phyloP scores from a whole-genome alignment of 169 alveolate genomes.

The Eimeria brunetti region DNA sequence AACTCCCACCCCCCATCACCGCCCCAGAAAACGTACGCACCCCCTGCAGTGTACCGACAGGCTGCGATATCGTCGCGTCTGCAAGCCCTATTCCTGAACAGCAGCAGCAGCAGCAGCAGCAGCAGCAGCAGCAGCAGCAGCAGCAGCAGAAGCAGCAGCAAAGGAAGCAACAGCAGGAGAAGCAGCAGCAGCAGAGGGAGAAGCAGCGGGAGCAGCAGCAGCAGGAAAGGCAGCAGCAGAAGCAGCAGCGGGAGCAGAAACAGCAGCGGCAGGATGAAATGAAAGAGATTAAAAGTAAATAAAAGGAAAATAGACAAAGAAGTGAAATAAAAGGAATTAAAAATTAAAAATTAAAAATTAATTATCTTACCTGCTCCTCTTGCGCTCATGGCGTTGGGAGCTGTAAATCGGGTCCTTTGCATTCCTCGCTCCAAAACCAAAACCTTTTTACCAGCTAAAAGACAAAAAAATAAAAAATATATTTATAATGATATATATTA shows the following conservation, averaged over 20 bases:
- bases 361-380: slow-evolving; percentile 83
- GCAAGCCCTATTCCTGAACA: slow-evolving; percentile 83
- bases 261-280: no score
- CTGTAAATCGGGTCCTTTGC: slow-evolving; percentile 72
- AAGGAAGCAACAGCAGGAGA: no score
- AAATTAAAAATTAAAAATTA: background rate
- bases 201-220: no score
- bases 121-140: background rate
- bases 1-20: slow-evolving; percentile 87
- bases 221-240: no score
- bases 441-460: slow-evolving; percentile 63
- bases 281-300: no score
- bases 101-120: background rate
- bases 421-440: slow-evolving; percentile 86
- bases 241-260: no score
- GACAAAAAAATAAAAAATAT: background rate
- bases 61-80: slow-evolving; percentile 83
- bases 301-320: no score
- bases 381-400: slow-evolving; percentile 79
- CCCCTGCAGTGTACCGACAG: slow-evolving; percentile 84
- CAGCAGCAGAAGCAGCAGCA: no score
- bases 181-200: no score
- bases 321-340: background rate
- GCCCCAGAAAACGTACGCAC: slow-evolving; percentile 84
- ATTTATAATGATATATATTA: no score